Evolutionary conservation across 305 asterid genomes (phyloP).

Genomic region (Fraxinus floribunda): DNA sequence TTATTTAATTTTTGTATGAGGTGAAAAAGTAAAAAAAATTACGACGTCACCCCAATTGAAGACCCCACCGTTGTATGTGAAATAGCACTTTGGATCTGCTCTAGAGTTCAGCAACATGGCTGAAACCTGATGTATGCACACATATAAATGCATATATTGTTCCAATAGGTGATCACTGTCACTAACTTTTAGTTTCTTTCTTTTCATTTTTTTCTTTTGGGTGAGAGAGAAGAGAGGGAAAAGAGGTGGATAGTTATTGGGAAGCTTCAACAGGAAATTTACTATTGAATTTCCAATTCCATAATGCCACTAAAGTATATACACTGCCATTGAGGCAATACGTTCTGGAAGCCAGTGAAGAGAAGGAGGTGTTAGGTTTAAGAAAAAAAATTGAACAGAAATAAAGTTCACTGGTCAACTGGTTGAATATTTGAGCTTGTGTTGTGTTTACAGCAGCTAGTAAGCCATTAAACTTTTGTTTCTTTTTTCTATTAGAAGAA

Average conservation of each 20-base stretch:
- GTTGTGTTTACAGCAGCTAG: neutral
- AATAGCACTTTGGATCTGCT: neutral
- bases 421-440: neutral
- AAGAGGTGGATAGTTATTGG: neutral
- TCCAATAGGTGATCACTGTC: neutral
- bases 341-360: neutral
- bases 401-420: neutral
- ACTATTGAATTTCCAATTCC: neutral
- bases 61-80: too few species aligned
- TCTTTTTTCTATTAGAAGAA: neutral
- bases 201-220: too few species aligned
- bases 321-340: neutral
- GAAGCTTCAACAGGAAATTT: neutral
- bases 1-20: neutral
- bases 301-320: neutral
- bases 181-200: neutral
- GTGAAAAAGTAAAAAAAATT: neutral
- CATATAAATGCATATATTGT: neutral
- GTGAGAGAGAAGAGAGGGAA: neutral
- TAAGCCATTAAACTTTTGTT: neutral
- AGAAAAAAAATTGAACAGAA: neutral
- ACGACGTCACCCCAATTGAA: too few species aligned
- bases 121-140: neutral
- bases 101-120: neutral
- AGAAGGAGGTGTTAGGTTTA: neutral